Percentiles rank a stretch among this genome's conserved stretches.
Evolutionary conservation across 805 yeast species (phyloP).

Genomic region (Pichia kluyveri): DNA sequence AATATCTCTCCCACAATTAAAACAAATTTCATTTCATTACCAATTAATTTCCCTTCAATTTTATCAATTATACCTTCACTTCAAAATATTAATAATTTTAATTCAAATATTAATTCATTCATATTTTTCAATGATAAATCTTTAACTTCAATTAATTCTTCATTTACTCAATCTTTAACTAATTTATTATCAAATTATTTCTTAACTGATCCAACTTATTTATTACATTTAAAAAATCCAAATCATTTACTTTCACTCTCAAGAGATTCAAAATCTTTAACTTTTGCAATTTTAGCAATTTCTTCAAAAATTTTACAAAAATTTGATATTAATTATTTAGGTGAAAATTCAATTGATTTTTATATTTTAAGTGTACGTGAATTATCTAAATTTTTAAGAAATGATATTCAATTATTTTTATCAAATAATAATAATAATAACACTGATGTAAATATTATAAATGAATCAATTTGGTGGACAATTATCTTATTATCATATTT

Average conservation of each 20-base stretch:
- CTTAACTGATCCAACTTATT: constrained; percentile 7
- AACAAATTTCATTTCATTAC: constrained; percentile 5
- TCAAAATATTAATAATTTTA: constrained; percentile 2
- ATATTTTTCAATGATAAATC: constrained; percentile 10
- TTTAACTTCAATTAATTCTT: not conserved
- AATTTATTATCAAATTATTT: constrained; percentile 7
- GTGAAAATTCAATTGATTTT: constrained; percentile 21
- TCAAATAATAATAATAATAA: not conserved
- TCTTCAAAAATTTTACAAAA: constrained; percentile 23
- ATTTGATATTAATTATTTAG: constrained; percentile 12
- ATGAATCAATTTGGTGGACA: constrained; percentile 21
- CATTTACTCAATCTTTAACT: constrained; percentile 5
- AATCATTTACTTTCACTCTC: constrained; percentile 28
- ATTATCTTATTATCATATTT: constrained; percentile 34
- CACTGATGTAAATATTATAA: not conserved
- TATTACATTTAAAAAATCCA: constrained; percentile 6
- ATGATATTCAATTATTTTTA: constrained; percentile 19
- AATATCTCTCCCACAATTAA: not conserved
- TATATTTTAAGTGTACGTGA: constrained; percentile 23
- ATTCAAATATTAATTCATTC: constrained; percentile 5
- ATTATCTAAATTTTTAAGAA: constrained; percentile 28
- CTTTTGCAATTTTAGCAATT: constrained; percentile 21
- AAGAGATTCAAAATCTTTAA: constrained; percentile 23
- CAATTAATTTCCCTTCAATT: constrained; percentile 5
- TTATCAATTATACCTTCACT: constrained; percentile 6